Percentiles rank a stretch among this genome's conserved stretches.
These are phyloP conservation scores for Termitomyces sp. DNA, from an alignment of 768 basidiomycete genomes.

Conservation along the genomic window DNA sequence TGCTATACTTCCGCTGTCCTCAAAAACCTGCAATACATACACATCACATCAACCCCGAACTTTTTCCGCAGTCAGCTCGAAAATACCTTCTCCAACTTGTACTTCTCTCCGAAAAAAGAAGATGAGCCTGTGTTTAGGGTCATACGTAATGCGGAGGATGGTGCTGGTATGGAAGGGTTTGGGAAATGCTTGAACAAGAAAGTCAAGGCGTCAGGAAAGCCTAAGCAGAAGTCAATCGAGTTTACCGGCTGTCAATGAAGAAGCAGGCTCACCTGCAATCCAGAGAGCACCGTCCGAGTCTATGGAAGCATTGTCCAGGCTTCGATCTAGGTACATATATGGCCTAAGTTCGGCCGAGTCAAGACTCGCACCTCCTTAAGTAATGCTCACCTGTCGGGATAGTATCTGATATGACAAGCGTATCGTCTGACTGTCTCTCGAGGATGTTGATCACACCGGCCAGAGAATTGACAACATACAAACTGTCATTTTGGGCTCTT, in stretches of 20 bases:
- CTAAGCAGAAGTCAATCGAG: constrained; percentile 25
- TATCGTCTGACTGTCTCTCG: constrained; percentile 57
- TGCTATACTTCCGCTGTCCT: constrained; percentile 59
- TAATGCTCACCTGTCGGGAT: constrained; percentile 47
- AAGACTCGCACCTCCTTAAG: background rate
- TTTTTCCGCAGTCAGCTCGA: background rate
- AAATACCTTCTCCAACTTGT: constrained; percentile 52
- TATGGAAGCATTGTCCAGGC: constrained; percentile 59
- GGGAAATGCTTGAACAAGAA: constrained; percentile 33
- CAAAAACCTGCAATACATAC: constrained; percentile 47
- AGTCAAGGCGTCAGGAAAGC: constrained; percentile 38
- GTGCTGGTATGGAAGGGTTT: constrained; percentile 36
- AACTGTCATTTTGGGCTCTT: constrained; percentile 52
- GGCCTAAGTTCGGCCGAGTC: background rate
- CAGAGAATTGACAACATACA: constrained; percentile 55
- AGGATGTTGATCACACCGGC: constrained; percentile 48
- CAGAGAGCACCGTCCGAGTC: constrained; percentile 60
- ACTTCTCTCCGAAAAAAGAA: constrained; percentile 60
- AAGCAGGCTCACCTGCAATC: constrained; percentile 48
- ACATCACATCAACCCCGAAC: background rate
- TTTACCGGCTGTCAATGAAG: background rate
- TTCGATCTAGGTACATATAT: constrained; percentile 34
- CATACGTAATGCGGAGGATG: constrained; percentile 51
- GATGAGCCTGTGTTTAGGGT: constrained; percentile 48
- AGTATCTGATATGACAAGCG: constrained; percentile 49